phyloP scores from a whole-genome alignment of 75 land plant genomes.

The Selaginella moellendorffii region DNA sequence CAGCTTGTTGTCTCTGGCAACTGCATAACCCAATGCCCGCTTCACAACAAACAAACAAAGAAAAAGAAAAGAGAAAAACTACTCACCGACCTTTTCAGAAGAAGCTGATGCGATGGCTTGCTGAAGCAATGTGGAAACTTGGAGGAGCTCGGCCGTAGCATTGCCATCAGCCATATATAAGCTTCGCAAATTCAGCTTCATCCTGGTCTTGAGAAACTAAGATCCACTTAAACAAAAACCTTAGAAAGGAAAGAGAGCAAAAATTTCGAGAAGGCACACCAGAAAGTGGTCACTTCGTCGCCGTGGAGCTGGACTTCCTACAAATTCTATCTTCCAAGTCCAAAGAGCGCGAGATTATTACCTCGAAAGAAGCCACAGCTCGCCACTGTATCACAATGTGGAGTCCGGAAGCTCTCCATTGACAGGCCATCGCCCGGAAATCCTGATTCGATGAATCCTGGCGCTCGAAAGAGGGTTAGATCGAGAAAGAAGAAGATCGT shows the following conservation, averaged over 20 bases:
- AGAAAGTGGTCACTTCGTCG: slow-evolving; percentile 9
- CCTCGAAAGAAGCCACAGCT: slow-evolving; percentile 19
- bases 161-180: slow-evolving; percentile 17
- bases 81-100: background rate
- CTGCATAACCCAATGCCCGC: no score
- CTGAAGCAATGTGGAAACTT: slow-evolving; percentile 14
- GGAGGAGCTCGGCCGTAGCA: slow-evolving; percentile 15
- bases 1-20: slow-evolving; percentile 8
- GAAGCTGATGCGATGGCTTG: background rate
- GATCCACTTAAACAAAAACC: background rate
- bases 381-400: slow-evolving; percentile 19
- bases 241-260: background rate
- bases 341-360: background rate
- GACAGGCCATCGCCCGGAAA: slow-evolving; percentile 13
- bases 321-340: background rate
- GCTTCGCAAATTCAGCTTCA: slow-evolving; percentile 14
- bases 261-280: background rate
- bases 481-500: no score
- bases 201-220: slow-evolving; percentile 18
- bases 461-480: no score
- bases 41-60: background rate
- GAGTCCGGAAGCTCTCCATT: slow-evolving; percentile 16
- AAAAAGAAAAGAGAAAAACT: background rate
- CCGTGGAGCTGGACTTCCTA: slow-evolving; percentile 11
- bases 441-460: slow-evolving; percentile 14